Base-by-base conservation (phyloP, 495 filamentous ascomycete genomes). In the Penicillium flavigenum region DNA sequence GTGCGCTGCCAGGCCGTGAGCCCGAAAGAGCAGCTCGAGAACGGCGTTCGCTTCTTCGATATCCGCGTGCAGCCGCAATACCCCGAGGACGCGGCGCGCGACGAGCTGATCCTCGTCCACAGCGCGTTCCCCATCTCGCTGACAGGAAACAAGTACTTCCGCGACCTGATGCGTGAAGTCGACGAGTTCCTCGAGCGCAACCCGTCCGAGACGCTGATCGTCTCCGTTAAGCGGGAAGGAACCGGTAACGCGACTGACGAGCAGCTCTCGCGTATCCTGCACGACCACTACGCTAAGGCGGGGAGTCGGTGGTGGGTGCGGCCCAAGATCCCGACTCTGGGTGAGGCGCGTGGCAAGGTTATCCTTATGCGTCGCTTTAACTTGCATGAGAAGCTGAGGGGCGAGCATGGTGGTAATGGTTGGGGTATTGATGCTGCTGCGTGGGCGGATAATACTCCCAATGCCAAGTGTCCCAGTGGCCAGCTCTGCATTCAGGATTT, bases 31-130 rank as follows among this genome's bases (percentile, higher is more conserved):
- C 94, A 98, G 68, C 82, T 98, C 48, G 75, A 87, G 47, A 95
- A 96, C 73, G 94, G 94, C 36, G 86, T 98, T 22, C 90, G 94
- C 51, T 98, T 96, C 77, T 85, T 98, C 62, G 94, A 98, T 68
- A 85, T 98, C 58, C 86, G 94, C 44, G 89, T 90, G 41, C 83
- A 89, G 63, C 83, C 83, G 5, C 73, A 81, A 36, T 73, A 76
- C 62, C 81, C 84, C 6, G 75, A 82, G 17, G 75, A 87, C 44
- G 71, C 78, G 0, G 72, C 60, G 50, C 79, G 79, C 41, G 84
- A 87, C 58, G 77, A 76, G 55, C 73, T 89, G 5, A 75, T 81
- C 56, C 82, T 90, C 39, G 87, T 91, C 7, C 89, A 96, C 68
- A 85, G 91, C 48, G 85, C 83, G 16, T 92, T 92, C 69, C 88